Conservation (phyloP, 441 rosid genomes). For the Jatropha podagrica region DNA sequence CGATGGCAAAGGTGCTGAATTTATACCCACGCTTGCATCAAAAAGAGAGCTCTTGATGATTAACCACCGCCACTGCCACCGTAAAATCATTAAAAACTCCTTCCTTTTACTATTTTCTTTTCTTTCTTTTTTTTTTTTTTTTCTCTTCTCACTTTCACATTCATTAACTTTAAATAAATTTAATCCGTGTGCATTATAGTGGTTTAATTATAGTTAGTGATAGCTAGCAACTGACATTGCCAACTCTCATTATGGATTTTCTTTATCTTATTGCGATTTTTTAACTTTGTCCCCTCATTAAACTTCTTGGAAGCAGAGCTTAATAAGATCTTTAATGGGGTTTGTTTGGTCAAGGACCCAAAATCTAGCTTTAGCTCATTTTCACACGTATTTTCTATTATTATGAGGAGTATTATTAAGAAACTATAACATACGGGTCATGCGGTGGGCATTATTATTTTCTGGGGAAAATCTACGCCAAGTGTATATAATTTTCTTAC, state of each 20-base stretch:
- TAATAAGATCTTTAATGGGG: slow-evolving; percentile 31
- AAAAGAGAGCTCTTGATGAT: slow-evolving; percentile 92
- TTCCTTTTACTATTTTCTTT: background rate
- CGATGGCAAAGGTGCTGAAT: slow-evolving; percentile 54
- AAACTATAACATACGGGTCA: slow-evolving; percentile 21
- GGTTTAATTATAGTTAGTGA: slow-evolving; percentile 28
- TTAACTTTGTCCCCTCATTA: slow-evolving; percentile 27
- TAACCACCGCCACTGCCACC: slow-evolving; percentile 83
- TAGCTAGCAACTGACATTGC: slow-evolving; percentile 73
- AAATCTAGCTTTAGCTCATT: slow-evolving; percentile 34
- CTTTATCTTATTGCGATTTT: slow-evolving; percentile 28
- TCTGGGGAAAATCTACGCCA: background rate
- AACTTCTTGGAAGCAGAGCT: slow-evolving; percentile 46
- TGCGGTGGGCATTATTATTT: slow-evolving; percentile 16
- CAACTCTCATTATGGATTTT: slow-evolving; percentile 50
- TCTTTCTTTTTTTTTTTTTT: background rate
- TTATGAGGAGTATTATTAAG: background rate
- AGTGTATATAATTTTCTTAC: background rate
- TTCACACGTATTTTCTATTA: slow-evolving; percentile 3
- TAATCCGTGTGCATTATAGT: background rate
- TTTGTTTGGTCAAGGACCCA: slow-evolving; percentile 54
- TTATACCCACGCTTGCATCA: slow-evolving; percentile 99
- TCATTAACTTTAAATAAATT: background rate
- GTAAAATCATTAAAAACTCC: slow-evolving; percentile 28
- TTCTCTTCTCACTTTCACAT: background rate